Evolutionary conservation across 176 grass and related monocot genomes (phyloP).

Genomic region (Ananas comosus): DNA sequence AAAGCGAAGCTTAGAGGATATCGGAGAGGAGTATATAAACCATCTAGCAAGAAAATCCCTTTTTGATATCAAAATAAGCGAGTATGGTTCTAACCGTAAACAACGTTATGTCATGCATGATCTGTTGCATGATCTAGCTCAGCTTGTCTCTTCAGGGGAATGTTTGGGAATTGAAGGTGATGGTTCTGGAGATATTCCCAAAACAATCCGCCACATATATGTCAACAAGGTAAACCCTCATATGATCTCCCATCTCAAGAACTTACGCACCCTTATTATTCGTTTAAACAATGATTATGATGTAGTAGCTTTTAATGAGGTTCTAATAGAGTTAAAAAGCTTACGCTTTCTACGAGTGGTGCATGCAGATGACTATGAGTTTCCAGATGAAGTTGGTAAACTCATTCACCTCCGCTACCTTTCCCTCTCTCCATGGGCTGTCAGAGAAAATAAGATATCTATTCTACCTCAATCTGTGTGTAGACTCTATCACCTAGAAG

Average conservation of each 20-base stretch:
- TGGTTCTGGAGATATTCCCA: background rate
- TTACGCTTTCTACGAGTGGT: too few relatives aligned
- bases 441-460: constrained; percentile 1
- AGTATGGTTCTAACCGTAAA: too few relatives aligned
- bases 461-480: too few relatives aligned
- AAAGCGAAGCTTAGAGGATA: background rate
- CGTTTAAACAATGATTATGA: constrained; percentile 1
- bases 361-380: background rate
- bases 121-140: constrained; percentile 24
- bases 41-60: constrained; percentile 13
- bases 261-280: constrained; percentile 33
- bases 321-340: constrained; percentile 15
- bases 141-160: constrained; percentile 15
- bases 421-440: background rate
- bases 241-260: constrained; percentile 13
- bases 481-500: too few relatives aligned
- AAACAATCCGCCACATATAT: constrained; percentile 24
- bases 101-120: constrained; percentile 20
- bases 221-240: constrained; percentile 3
- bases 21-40: background rate
- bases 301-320: constrained; percentile 5
- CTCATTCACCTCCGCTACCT: constrained; percentile 33
- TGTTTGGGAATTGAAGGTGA: constrained; percentile 9
- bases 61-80: background rate
- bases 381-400: constrained; percentile 20